phyloP scores from a whole-genome alignment of 2,329 filamentous ascomycete genomes.

The Eutypella sp. region DNA sequence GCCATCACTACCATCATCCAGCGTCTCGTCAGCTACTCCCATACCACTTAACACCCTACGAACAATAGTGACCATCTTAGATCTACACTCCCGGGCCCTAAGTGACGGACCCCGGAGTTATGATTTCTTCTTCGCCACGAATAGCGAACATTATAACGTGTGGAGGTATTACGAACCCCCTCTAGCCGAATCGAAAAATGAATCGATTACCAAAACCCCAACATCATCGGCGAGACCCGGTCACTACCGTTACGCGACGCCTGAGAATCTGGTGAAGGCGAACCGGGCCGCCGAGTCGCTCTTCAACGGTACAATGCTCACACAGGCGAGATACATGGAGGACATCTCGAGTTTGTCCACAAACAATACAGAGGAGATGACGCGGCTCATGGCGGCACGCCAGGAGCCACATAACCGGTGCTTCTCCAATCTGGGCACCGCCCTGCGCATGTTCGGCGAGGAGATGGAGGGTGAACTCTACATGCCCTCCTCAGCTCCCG shows the following conservation, averaged over 20 bases:
- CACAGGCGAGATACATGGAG: background rate
- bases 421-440: background rate
- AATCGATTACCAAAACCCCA: background rate
- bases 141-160: slow-evolving; percentile 2
- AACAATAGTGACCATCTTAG: slow-evolving; percentile 3
- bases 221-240: background rate
- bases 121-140: background rate
- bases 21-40: background rate
- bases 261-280: slow-evolving; percentile 3
- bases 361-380: too few species aligned
- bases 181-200: too few species aligned
- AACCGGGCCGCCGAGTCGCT: slow-evolving; percentile 6
- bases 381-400: background rate
- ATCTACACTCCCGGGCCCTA: slow-evolving; percentile 2
- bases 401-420: background rate
- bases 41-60: background rate
- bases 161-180: slow-evolving; percentile 7
- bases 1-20: background rate
- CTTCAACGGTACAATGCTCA: slow-evolving; percentile 3
- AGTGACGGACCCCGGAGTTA: slow-evolving; percentile 1
- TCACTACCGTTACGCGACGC: background rate
- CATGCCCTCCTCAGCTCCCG: background rate
- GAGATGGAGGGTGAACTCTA: background rate
- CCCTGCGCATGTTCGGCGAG: background rate
- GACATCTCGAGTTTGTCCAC: background rate